phyloP scores from a whole-genome alignment of 2,329 filamentous ascomycete species.

The Arthrobotrys megalospora region DNA sequence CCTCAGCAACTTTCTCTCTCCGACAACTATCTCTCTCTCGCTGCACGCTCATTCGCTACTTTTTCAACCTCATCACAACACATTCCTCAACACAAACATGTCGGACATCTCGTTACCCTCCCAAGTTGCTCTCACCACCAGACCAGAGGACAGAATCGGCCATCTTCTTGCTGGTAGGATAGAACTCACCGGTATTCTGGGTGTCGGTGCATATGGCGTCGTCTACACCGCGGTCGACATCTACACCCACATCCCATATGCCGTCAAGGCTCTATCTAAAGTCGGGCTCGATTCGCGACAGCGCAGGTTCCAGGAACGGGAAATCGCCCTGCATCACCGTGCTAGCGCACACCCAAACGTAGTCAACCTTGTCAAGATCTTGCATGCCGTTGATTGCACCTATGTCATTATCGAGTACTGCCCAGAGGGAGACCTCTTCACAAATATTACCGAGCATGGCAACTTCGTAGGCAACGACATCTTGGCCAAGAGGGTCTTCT shows the following conservation, averaged over 20 bases:
- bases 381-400: constrained; percentile 91
- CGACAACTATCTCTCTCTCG: constrained; percentile 58
- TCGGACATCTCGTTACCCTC: constrained; percentile 63
- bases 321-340: constrained; percentile 91
- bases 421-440: constrained; percentile 95
- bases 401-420: constrained; percentile 98
- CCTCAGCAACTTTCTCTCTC: constrained; percentile 62
- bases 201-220: constrained; percentile 95
- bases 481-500: constrained; percentile 87
- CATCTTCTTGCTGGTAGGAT: constrained; percentile 85
- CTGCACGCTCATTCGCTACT: constrained; percentile 41
- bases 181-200: constrained; percentile 86
- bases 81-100: constrained; percentile 55
- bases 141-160: constrained; percentile 87
- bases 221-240: constrained; percentile 92
- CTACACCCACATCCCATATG: constrained; percentile 84
- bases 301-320: constrained; percentile 88
- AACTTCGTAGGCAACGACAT: constrained; percentile 94
- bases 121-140: constrained; percentile 62
- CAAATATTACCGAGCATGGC: constrained; percentile 95
- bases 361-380: constrained; percentile 92
- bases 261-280: constrained; percentile 97
- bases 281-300: constrained; percentile 90
- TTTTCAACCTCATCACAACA: constrained; percentile 51
- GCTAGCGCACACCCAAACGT: constrained; percentile 93